phyloP scores from a whole-genome alignment of 164 flowering plant species.

The Tetracentron sinense region DNA sequence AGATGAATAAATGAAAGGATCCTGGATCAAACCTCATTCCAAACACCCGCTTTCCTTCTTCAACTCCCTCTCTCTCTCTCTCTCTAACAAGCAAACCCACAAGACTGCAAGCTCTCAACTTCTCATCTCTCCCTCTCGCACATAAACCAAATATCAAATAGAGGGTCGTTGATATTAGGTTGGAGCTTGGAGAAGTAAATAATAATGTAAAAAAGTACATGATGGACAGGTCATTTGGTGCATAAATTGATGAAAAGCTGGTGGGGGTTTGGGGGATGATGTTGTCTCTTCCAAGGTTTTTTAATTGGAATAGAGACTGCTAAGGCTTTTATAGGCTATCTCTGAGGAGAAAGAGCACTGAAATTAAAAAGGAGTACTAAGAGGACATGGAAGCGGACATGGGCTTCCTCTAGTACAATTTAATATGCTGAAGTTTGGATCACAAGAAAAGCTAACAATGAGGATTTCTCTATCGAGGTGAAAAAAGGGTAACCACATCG shows the following conservation, averaged over 20 bases:
- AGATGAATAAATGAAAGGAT: conserved; percentile 23
- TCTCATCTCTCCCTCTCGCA: conserved; percentile 2
- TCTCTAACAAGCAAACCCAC: conserved; percentile 26
- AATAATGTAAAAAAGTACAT: conserved; percentile 37
- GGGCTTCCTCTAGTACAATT: conserved; percentile 10
- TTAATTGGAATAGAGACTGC: conserved; percentile 15
- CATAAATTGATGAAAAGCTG: conserved; percentile 43
- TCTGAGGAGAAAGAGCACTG: conserved; percentile 34
- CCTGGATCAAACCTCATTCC: conserved; percentile 87
- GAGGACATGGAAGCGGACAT: conserved; percentile 21
- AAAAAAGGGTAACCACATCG: conserved; percentile 22
- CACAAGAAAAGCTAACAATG: conserved; percentile 20
- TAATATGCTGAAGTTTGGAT: conserved; percentile 16
- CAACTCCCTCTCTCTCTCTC: conserved; percentile 17
- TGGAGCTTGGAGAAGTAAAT: conserved; percentile 13
- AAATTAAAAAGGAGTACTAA: conserved; percentile 32
- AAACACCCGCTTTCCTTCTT: conserved; percentile 40
- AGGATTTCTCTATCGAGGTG: conserved; percentile 16
- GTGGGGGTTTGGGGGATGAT: conserved; percentile 37
- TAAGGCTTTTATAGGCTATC: conserved; percentile 38
- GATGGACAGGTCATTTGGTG: conserved; percentile 55
- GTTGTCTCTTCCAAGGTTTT: conserved; percentile 52
- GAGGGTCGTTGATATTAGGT: conserved; percentile 7
- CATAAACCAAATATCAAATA: conserved; percentile 5
- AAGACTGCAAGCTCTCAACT: conserved; percentile 21